A percentile compares a stretch with the other conserved stretches of the same genome.
Conservation (phyloP, 257 asterid genomes). For the Leptodermis oblonga region DNA sequence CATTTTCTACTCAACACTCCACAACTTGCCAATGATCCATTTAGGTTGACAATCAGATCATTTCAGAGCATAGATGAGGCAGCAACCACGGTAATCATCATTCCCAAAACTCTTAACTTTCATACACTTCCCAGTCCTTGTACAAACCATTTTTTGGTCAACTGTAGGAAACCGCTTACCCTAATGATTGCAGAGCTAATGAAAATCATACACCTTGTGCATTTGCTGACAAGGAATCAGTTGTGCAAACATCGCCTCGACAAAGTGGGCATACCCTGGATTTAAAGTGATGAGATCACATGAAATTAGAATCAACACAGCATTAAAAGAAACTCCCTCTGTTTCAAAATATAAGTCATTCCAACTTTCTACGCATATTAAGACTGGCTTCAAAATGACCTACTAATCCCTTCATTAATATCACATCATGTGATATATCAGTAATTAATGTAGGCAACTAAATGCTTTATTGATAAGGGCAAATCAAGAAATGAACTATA, state of each 20-base stretch:
- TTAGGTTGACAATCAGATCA: not conserved
- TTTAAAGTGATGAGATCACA: not conserved
- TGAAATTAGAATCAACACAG: slow-evolving; percentile 6
- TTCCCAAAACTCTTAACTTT: not conserved
- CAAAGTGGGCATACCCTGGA: slow-evolving; percentile 95
- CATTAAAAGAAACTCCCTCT: not conserved
- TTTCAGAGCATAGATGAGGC: no score
- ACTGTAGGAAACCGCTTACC: not conserved
- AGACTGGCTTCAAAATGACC: no score
- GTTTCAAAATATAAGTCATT: no score
- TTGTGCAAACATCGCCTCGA: slow-evolving; percentile 69
- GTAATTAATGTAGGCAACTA: no score
- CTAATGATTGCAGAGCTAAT: not conserved
- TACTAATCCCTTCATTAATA: no score
- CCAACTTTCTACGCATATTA: no score
- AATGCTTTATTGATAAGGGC: no score
- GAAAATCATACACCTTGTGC: slow-evolving; percentile 9
- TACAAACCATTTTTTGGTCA: not conserved
- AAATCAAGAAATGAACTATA: no score
- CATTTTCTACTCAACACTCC: not conserved
- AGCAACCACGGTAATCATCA: no score
- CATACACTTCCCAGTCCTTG: not conserved
- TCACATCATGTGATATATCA: no score
- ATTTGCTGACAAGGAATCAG: slow-evolving; percentile 24
- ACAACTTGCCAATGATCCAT: not conserved